These are phyloP conservation scores for Ascochyta fabae DNA, from an alignment of 2,329 filamentous ascomycete species.

Conservation along the genomic window DNA sequence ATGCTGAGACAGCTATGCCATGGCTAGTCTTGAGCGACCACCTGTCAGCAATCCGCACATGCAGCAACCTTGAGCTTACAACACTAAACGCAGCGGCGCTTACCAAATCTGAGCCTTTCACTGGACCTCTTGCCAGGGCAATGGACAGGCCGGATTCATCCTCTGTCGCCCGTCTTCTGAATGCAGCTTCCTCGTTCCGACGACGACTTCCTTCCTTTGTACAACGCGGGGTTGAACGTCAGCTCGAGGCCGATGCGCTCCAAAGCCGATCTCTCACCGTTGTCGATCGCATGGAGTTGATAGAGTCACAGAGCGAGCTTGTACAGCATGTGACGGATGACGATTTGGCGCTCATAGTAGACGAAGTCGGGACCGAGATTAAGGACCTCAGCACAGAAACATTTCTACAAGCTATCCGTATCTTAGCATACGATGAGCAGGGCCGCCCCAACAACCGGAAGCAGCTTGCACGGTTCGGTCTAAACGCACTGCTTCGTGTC, in stretches of 20 bases:
- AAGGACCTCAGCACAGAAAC: conserved; percentile 57
- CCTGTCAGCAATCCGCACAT: conserved; percentile 78
- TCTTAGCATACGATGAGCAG: conserved; percentile 51
- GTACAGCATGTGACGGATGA: conserved; percentile 82
- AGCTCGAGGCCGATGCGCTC: conserved; percentile 75
- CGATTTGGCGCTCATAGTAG: conserved; percentile 63
- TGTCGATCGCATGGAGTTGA: conserved; percentile 74
- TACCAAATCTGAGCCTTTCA: conserved; percentile 23
- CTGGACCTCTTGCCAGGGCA: conserved; percentile 35
- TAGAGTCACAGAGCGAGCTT: conserved; percentile 81
- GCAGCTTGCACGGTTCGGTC: conserved; percentile 75
- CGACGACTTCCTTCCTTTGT: conserved; percentile 74
- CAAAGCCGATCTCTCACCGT: conserved; percentile 66
- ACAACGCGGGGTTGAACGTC: conserved; percentile 69
- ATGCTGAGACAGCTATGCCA: conserved; percentile 71
- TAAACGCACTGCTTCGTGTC: conserved; percentile 74
- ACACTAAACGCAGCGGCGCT: conserved; percentile 68
- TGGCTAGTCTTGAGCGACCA: conserved; percentile 88
- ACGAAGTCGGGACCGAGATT: conserved; percentile 62
- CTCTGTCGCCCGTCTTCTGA: conserved; percentile 68
- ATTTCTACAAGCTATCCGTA: conserved; percentile 59
- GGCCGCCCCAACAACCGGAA: conserved; percentile 51
- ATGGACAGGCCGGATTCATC: conserved; percentile 48
- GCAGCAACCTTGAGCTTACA: conserved; percentile 77
- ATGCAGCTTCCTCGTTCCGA: conserved; percentile 73